phyloP scores from a whole-genome alignment of 2,329 filamentous ascomycete genomes.

The Ambrosiella beaveri region DNA sequence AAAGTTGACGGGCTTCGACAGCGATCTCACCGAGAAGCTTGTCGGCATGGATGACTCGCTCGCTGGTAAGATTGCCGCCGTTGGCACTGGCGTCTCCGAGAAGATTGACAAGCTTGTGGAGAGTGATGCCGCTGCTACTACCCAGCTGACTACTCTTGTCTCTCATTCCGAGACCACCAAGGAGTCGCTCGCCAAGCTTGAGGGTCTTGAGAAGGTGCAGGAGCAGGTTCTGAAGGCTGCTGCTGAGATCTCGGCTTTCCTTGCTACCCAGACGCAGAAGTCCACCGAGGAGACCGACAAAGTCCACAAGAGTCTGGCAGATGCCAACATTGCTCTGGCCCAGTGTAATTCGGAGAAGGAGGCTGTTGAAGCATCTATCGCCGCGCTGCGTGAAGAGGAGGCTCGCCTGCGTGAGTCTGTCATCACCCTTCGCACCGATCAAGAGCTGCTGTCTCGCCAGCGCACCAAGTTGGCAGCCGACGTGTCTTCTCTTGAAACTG shows the following conservation, averaged over 20 bases:
- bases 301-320: conserved; percentile 61
- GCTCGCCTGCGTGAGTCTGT: conserved; percentile 37
- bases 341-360: conserved; percentile 51
- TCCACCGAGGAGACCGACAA: conserved; percentile 63
- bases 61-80: conserved; percentile 2
- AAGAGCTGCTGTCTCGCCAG: conserved; percentile 58
- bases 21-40: conserved; percentile 8
- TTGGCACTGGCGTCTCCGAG: conserved; percentile 20
- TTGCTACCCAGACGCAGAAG: conserved; percentile 57
- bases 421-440: conserved; percentile 43
- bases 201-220: conserved; percentile 55
- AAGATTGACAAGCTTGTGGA: conserved; percentile 31
- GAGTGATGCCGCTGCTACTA: conserved; percentile 18
- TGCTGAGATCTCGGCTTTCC: conserved; percentile 66
- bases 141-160: conserved; percentile 24
- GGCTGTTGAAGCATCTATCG: conserved; percentile 39
- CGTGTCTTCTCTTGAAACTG: conserved; percentile 79
- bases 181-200: conserved; percentile 57
- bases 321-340: conserved; percentile 66
- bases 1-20: conserved; percentile 7
- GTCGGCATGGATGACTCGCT: conserved; percentile 11
- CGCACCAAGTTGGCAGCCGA: conserved; percentile 70
- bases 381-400: conserved; percentile 34
- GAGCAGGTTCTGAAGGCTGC: conserved; percentile 73
- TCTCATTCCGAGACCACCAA: conserved; percentile 42